phyloP scores from a whole-genome alignment of 2,329 filamentous ascomycete genomes.

The Nigrospora sphaerica region DNA sequence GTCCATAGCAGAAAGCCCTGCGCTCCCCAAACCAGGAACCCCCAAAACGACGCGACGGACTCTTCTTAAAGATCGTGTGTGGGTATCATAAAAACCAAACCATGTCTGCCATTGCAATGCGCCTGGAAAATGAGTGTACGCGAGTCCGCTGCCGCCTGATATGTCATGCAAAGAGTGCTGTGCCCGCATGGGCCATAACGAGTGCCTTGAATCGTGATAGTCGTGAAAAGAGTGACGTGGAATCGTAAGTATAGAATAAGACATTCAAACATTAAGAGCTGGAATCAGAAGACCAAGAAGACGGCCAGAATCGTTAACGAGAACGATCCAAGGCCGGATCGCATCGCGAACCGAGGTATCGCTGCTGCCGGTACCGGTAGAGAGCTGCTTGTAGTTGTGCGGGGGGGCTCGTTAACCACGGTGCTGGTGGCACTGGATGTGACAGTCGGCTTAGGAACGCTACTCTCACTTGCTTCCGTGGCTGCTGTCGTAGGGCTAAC shows the following conservation, averaged over 20 bases:
- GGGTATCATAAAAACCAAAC: conserved; percentile 5
- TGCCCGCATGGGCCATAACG: conserved; percentile 5
- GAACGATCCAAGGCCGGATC: conserved; percentile 6
- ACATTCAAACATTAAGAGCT: conserved; percentile 9
- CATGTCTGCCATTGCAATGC: not conserved
- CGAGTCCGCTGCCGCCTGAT: conserved; percentile 1
- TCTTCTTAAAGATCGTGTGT: conserved; percentile 6
- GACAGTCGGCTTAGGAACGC: not conserved
- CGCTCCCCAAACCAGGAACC: not conserved
- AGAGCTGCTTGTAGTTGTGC: not conserved
- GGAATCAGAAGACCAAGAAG: conserved; percentile 15
- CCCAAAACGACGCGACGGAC: not conserved
- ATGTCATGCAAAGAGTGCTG: not conserved
- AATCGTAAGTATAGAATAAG: conserved; percentile 1
- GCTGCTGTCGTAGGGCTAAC: too few relatives aligned
- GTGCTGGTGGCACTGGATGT: conserved; percentile 3
- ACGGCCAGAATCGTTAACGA: conserved; percentile 16
- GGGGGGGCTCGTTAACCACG: conserved; percentile 1
- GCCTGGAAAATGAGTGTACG: conserved; percentile 2
- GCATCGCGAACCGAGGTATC: not conserved
- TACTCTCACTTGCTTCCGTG: too few relatives aligned
- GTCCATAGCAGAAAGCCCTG: too few relatives aligned
- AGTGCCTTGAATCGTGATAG: conserved; percentile 3
- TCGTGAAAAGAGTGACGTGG: conserved; percentile 1
- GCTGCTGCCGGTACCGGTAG: conserved; percentile 5